Base-by-base conservation (phyloP, 164 flowering plant genomes). In the Echeveria elegans region DNA sequence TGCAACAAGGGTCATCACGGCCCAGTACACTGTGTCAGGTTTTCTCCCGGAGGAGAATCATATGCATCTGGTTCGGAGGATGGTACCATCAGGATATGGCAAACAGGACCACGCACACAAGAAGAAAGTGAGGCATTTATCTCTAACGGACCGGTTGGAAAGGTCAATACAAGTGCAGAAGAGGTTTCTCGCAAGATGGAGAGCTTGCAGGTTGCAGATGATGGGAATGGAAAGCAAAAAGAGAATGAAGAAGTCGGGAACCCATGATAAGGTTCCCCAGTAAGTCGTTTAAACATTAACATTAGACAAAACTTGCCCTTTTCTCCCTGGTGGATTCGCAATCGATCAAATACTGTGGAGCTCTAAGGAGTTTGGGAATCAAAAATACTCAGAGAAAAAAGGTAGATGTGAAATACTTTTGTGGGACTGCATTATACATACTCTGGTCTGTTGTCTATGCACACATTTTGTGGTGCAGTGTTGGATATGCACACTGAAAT, bases 401-500 rank as follows among this genome's bases (percentile, higher is more conserved):
- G 11, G 45, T 7, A 40, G 9, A 40, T 40, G 45, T 11, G 15
- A 11, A 5, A 40, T 6, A 40, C 14, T 40, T 40, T 40, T 5
- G 15, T 7, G 45, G 45, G 11, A 5, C 38, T 40, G 15, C 45
- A 8, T 12, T 12, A 8, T 36, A 10, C 38, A 36, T 36, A 36
- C 38, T 6, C 38, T 36, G 38, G 6, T 36, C 38, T 36, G 38
- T 36, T 36, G 38, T 36, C 38, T 36, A 36, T 36, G 38, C 45
- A 40, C 15, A 40, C 45, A 40, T 40, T 40, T 40, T 40, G 45
- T 40, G 15, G 11, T 8, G 45, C 5, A 40, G 15, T 40, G 11
- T 40, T 40, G 45, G n/a, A 12, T 84, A 86, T 77, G 68, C 89
- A 85, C 69, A 79, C 79, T 21, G 67, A 83, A 62, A 74, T 71